Conservation (phyloP, 306 rosid genomes). For the Citrullus mucosospermus region DNA sequence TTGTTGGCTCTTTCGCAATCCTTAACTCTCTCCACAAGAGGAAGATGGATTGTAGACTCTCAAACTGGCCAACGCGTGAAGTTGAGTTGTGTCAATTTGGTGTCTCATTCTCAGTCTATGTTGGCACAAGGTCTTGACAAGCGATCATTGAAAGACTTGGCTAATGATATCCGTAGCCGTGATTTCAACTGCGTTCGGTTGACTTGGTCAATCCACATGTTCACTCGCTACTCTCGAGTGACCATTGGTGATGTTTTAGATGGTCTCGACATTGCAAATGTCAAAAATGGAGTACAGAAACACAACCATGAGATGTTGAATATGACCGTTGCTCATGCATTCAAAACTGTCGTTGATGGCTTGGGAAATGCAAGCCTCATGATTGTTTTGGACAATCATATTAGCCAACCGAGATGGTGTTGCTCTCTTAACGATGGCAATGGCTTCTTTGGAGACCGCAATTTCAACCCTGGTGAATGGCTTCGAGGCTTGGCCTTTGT, state of each 20-base stretch:
- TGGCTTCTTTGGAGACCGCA: constrained; percentile 38
- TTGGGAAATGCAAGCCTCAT: constrained; percentile 23
- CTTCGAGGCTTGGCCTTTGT: constrained; percentile 28
- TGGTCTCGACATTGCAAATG: constrained; percentile 2
- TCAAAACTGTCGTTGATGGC: constrained; percentile 18
- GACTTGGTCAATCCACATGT: constrained; percentile 36
- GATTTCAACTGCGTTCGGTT: constrained; percentile 34
- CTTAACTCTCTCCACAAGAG: constrained; percentile 27
- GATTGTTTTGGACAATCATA: constrained; percentile 43
- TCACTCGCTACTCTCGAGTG: constrained; percentile 18
- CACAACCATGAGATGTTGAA: constrained; percentile 21
- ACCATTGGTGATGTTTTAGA: constrained; percentile 5
- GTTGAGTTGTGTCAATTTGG: constrained; percentile 25
- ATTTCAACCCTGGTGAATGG: constrained; percentile 42
- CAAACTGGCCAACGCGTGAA: constrained; percentile 22
- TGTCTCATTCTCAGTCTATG: constrained; percentile 32
- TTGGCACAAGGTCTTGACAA: constrained; percentile 36
- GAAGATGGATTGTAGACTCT: constrained; percentile 34
- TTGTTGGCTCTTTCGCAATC: constrained; percentile 9
- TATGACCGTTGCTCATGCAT: constrained; percentile 23
- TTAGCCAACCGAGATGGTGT: constrained; percentile 47
- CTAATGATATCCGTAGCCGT: background rate
- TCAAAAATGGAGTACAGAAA: constrained; percentile 11
- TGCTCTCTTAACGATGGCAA: constrained; percentile 37
- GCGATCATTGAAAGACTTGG: constrained; percentile 23